Conservation (phyloP, 2,329 filamentous ascomycete species). For the Aspergillus caelatus region DNA sequence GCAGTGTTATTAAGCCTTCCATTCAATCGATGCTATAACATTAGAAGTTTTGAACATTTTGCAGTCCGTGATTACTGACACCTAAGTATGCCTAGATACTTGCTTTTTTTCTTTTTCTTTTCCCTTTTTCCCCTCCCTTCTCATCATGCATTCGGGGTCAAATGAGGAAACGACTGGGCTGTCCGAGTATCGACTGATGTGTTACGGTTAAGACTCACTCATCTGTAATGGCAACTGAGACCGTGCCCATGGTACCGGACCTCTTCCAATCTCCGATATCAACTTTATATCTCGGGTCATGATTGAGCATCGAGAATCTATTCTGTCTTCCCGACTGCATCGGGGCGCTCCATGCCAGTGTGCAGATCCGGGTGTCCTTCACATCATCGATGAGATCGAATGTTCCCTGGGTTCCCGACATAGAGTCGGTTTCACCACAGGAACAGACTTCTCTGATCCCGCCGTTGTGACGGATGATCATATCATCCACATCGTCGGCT, state of each 20-base stretch:
- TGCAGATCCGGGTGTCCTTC: slow-evolving; percentile 15
- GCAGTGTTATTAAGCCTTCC: not conserved
- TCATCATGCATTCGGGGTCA: not conserved
- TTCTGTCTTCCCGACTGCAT: slow-evolving; percentile 15
- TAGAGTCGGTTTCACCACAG: slow-evolving; percentile 11
- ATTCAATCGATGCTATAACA: not conserved
- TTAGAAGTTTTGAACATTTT: not conserved
- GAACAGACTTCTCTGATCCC: slow-evolving; percentile 13
- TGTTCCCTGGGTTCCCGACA: slow-evolving; percentile 11
- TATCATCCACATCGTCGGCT: slow-evolving; percentile 18
- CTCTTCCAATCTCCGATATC: slow-evolving; percentile 15
- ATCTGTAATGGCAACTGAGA: slow-evolving; percentile 11
- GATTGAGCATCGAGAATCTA: slow-evolving; percentile 10
- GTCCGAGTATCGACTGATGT: not conserved
- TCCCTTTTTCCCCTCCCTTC: not conserved
- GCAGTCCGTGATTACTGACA: not conserved
- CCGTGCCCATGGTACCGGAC: slow-evolving; percentile 13
- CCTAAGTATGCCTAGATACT: not conserved
- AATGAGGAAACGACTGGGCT: not conserved
- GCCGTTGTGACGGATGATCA: slow-evolving; percentile 17
- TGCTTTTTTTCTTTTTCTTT: not conserved
- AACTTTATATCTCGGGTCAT: slow-evolving; percentile 11
- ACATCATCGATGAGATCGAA: slow-evolving; percentile 18
- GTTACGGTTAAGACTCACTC: not conserved
- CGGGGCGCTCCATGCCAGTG: slow-evolving; percentile 15